Conservation (phyloP, 345 rosid genomes). For the Populus simonii region DNA sequence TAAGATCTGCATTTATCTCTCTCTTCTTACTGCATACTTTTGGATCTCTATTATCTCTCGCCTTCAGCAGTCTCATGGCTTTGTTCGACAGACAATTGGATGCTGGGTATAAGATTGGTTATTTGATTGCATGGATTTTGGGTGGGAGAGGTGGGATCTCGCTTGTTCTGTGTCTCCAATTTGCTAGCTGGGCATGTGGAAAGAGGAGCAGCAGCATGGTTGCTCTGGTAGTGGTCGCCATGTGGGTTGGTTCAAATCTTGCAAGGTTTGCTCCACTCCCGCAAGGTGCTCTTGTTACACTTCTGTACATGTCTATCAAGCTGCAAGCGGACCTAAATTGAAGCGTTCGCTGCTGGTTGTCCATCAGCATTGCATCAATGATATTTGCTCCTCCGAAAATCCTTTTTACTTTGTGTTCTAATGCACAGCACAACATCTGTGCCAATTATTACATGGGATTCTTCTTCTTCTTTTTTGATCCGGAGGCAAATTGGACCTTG, state of each 20-base stretch:
- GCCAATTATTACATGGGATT: no score
- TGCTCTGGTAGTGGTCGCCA: slow-evolving; percentile 55
- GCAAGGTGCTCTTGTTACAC: slow-evolving; percentile 75
- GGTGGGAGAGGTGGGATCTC: slow-evolving; percentile 76
- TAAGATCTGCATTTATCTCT: slow-evolving; percentile 54
- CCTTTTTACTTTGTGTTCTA: not conserved
- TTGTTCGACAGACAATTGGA: slow-evolving; percentile 68
- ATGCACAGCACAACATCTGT: no score
- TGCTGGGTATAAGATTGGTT: slow-evolving; percentile 79
- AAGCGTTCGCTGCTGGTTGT: not conserved
- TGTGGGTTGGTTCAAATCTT: slow-evolving; percentile 76
- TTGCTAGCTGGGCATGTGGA: slow-evolving; percentile 85
- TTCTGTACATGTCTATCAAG: slow-evolving; percentile 85
- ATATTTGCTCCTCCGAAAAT: not conserved
- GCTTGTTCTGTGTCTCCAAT: slow-evolving; percentile 62
- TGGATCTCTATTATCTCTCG: slow-evolving; percentile 58
- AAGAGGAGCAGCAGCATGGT: slow-evolving; percentile 84
- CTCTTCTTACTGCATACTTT: slow-evolving; percentile 53
- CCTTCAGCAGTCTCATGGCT: slow-evolving; percentile 60
- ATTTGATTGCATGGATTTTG: slow-evolving; percentile 64
- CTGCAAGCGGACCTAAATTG: slow-evolving; percentile 61
- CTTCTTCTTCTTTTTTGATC: no score
- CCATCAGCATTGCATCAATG: not conserved
- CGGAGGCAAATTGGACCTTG: no score
- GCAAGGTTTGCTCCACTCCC: slow-evolving; percentile 84